phyloP scores from a whole-genome alignment of 2,329 filamentous ascomycete species.

The Botrytis porri region DNA sequence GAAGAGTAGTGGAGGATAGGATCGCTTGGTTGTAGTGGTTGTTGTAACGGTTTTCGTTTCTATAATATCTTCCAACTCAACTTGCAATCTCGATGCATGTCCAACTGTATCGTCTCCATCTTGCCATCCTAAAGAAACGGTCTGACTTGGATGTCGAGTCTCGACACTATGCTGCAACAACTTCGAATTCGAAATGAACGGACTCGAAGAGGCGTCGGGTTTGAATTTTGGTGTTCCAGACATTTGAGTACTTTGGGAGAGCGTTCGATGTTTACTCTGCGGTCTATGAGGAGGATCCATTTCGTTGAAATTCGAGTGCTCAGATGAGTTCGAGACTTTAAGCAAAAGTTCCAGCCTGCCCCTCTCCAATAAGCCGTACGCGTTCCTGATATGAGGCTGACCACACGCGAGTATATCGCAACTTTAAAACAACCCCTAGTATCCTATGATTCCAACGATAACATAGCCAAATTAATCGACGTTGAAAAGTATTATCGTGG shows the following conservation, averaged over 20 bases:
- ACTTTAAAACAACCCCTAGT: constrained; percentile 28
- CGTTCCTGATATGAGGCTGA: constrained; percentile 30
- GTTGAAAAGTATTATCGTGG: constrained; percentile 18
- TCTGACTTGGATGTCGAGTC: constrained; percentile 29
- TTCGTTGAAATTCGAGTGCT: constrained; percentile 13
- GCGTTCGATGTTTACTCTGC: constrained; percentile 28
- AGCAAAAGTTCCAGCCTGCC: constrained; percentile 24
- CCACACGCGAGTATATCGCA: constrained; percentile 28
- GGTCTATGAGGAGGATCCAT: constrained; percentile 35
- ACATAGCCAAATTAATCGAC: constrained; percentile 28
- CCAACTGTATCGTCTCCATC: constrained; percentile 31
- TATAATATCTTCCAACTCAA: constrained; percentile 62
- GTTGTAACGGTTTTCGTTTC: constrained; percentile 78
- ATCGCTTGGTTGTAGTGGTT: constrained; percentile 83
- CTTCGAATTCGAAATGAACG: constrained; percentile 30
- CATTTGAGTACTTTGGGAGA: constrained; percentile 24
- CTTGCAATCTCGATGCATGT: constrained; percentile 36
- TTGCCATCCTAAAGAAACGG: constrained; percentile 34
- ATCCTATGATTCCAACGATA: constrained; percentile 24
- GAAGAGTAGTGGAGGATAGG: constrained; percentile 80
- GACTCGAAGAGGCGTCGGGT: constrained; percentile 33
- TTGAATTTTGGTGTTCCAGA: constrained; percentile 22
- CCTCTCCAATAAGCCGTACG: constrained; percentile 26
- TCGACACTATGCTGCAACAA: constrained; percentile 27
- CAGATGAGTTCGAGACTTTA: constrained; percentile 15